These are phyloP conservation scores for Monilinia fructigena DNA, from an alignment of 2,329 filamentous ascomycete species.

Conservation along the genomic window DNA sequence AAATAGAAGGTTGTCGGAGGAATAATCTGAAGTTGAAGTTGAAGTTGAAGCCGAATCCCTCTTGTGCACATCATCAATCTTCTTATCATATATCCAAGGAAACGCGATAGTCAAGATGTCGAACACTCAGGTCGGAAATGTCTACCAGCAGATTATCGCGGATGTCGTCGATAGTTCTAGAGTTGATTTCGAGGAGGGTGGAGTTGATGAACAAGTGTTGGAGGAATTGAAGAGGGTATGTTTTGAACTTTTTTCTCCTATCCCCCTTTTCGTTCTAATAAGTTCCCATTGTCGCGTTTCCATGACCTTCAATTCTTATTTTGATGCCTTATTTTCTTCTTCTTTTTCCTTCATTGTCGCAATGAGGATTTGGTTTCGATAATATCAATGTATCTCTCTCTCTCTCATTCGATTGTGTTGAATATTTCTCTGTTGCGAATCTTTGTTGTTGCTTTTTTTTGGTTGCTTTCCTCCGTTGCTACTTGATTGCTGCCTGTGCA, in stretches of 20 bases:
- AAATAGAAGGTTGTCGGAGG: not conserved
- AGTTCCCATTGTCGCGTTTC: slow-evolving; percentile 12
- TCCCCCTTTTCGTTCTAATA: not conserved
- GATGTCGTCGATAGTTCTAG: slow-evolving; percentile 90
- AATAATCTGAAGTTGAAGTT: not conserved
- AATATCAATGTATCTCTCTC: not conserved
- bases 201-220: slow-evolving; percentile 82
- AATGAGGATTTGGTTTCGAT: not conserved
- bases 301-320: slow-evolving; percentile 10
- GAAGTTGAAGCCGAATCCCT: slow-evolving; percentile 1
- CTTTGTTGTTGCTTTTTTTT: not conserved
- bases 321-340: not conserved
- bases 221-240: slow-evolving; percentile 86
- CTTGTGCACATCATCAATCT: not conserved
- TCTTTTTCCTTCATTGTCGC: slow-evolving; percentile 10
- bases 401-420: not conserved
- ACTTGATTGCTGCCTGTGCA: slow-evolving; percentile 29
- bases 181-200: slow-evolving; percentile 95
- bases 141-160: slow-evolving; percentile 76
- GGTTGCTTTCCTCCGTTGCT: slow-evolving; percentile 7
- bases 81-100: slow-evolving; percentile 14
- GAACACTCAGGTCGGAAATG: slow-evolving; percentile 53
- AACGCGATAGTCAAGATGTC: slow-evolving; percentile 35
- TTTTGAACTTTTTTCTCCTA: slow-evolving; percentile 29
- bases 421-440: slow-evolving; percentile 8